phyloP scores from a whole-genome alignment of 2,329 filamentous ascomycete genomes.

The Nothophoma quercina region DNA sequence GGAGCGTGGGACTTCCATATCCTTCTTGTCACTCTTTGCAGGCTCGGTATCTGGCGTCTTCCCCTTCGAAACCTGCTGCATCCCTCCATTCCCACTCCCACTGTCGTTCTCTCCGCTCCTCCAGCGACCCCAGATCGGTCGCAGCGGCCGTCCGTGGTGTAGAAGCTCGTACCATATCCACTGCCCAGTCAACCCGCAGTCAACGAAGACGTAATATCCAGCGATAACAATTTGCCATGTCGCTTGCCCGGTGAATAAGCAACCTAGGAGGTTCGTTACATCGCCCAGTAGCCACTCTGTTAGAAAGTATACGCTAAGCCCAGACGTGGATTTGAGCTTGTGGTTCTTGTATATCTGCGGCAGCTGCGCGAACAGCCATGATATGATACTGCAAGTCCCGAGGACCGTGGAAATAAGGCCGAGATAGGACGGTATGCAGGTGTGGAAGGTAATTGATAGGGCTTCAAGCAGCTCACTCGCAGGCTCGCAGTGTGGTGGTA shows the following conservation, averaged over 20 bases:
- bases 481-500: constrained; percentile 68
- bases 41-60: constrained; percentile 22
- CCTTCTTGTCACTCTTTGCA: constrained; percentile 21
- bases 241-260: constrained; percentile 69
- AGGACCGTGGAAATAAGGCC: constrained; percentile 68
- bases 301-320: constrained; percentile 70
- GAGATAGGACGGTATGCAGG: constrained; percentile 69
- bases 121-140: constrained; percentile 44
- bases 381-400: constrained; percentile 68
- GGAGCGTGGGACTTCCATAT: constrained; percentile 32
- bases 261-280: constrained; percentile 68
- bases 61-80: constrained; percentile 37
- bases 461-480: constrained; percentile 63
- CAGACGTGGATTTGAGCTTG: constrained; percentile 68
- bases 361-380: constrained; percentile 74
- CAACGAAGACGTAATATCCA: constrained; percentile 71
- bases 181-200: constrained; percentile 67
- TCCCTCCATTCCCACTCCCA: constrained; percentile 29
- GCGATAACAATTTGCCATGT: constrained; percentile 72
- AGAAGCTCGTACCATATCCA: constrained; percentile 71
- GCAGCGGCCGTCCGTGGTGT: constrained; percentile 57
- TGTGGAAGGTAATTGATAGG: constrained; percentile 66
- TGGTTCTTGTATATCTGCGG: constrained; percentile 76
- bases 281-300: constrained; percentile 72
- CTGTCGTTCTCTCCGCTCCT: constrained; percentile 27